phyloP scores from a whole-genome alignment of 306 rosid genomes.

The Corylus avellana region DNA sequence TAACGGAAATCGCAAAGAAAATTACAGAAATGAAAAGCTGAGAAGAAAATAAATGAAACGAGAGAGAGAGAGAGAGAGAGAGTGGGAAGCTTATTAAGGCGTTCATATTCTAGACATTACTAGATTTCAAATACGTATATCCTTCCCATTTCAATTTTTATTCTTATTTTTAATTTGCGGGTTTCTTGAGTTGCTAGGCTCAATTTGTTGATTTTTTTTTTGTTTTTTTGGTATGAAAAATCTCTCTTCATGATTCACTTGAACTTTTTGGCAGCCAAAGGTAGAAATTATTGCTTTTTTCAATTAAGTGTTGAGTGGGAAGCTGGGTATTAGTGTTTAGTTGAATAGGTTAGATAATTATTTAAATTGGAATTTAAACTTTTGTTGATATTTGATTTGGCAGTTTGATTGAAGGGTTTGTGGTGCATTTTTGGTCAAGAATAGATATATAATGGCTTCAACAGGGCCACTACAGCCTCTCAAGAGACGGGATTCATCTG shows the following conservation, averaged over 20 bases:
- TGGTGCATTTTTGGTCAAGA: not conserved
- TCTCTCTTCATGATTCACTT: not conserved
- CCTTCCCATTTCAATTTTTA: not conserved
- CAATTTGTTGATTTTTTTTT: not conserved
- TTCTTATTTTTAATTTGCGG: not conserved
- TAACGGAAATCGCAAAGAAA: not conserved
- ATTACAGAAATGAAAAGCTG: not conserved
- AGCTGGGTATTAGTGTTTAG: not conserved
- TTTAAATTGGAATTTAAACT: not conserved
- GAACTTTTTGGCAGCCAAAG: not conserved
- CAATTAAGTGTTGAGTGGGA: not conserved
- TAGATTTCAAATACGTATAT: not conserved
- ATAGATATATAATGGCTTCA: conserved; percentile 41
- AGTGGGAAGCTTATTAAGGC: not conserved
- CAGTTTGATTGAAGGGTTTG: not conserved
- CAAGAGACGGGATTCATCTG: conserved; percentile 55
- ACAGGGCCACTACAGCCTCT: conserved; percentile 43
- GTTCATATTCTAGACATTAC: too few species aligned
- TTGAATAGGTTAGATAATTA: not conserved
- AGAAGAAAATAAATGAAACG: not conserved
- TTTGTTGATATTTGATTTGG: not conserved
- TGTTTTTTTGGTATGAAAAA: not conserved
- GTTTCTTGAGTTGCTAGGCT: not conserved
- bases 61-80: not conserved
- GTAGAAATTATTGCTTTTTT: not conserved